phyloP scores from a whole-genome alignment of 345 rosid genomes.

The Citrus australasica region DNA sequence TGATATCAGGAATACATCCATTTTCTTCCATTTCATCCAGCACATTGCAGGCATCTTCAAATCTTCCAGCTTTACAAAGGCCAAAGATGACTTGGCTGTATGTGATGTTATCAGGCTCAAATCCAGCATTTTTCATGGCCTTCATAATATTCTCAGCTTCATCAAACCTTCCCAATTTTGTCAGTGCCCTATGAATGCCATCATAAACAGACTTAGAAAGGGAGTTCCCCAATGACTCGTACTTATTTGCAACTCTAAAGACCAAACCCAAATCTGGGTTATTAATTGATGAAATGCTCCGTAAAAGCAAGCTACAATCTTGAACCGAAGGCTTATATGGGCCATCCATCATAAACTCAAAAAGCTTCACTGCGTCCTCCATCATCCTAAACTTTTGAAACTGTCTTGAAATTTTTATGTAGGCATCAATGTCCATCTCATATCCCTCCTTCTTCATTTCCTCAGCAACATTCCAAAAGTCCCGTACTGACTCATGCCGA shows the following conservation, averaged over 20 bases:
- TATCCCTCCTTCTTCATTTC: slow-evolving; percentile 65
- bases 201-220: slow-evolving; percentile 76
- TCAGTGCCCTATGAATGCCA: slow-evolving; percentile 73
- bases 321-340: slow-evolving; percentile 71
- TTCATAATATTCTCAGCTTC: slow-evolving; percentile 60
- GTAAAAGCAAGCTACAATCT: slow-evolving; percentile 59
- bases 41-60: slow-evolving; percentile 65
- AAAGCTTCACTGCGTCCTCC: slow-evolving; percentile 72
- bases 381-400: slow-evolving; percentile 70
- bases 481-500: slow-evolving; percentile 50
- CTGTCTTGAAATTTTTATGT: slow-evolving; percentile 69
- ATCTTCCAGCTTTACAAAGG: slow-evolving; percentile 71
- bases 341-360: slow-evolving; percentile 87
- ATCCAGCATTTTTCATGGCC: slow-evolving; percentile 66
- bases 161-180: slow-evolving; percentile 55
- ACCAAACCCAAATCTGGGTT: slow-evolving; percentile 59
- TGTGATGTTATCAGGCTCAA: slow-evolving; percentile 75
- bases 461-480: slow-evolving; percentile 64
- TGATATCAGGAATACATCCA: slow-evolving; percentile 66
- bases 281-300: slow-evolving; percentile 45
- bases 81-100: slow-evolving; percentile 85
- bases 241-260: slow-evolving; percentile 57
- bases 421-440: slow-evolving; percentile 67
- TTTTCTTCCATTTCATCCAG: slow-evolving; percentile 63
- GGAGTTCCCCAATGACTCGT: slow-evolving; percentile 43